A percentile compares a stretch with the other conserved stretches of the same genome.
phyloP scores from a whole-genome alignment of 768 basidiomycete genomes.

The Rhodocollybia butyracea region DNA sequence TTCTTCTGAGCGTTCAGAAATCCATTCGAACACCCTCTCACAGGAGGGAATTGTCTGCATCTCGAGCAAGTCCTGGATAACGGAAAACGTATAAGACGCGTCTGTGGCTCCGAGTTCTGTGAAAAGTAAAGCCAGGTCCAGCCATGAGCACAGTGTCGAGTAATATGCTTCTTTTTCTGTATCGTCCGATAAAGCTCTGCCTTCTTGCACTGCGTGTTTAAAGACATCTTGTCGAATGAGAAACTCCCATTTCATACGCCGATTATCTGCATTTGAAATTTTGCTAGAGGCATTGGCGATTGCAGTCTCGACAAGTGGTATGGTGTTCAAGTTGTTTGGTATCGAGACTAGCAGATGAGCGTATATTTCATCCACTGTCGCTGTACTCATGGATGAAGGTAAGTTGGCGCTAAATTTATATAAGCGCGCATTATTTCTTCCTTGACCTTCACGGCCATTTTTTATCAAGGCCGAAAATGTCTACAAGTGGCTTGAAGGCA shows the following conservation, averaged over 20 bases:
- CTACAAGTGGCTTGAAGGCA: conserved; percentile 89
- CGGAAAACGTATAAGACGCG: conserved; percentile 71
- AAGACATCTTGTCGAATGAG: conserved; percentile 70
- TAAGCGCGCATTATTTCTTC: too few species aligned
- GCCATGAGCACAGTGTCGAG: conserved; percentile 49
- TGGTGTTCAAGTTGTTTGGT: too few species aligned
- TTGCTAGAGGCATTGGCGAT: too few species aligned
- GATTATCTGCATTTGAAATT: conserved; percentile 48
- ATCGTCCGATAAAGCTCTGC: conserved; percentile 40
- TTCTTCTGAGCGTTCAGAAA: conserved; percentile 21
- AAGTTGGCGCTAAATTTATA: too few species aligned
- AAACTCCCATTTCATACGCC: conserved; percentile 74
- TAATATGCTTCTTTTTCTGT: conserved; percentile 50
- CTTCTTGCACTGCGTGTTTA: conserved; percentile 68
- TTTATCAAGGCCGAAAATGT: too few species aligned
- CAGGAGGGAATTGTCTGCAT: conserved; percentile 83
- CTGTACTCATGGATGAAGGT: too few species aligned
- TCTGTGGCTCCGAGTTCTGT: conserved; percentile 78
- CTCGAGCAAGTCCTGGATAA: conserved; percentile 82
- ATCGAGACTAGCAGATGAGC: too few species aligned
- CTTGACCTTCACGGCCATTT: too few species aligned
- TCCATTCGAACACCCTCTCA: conserved; percentile 86
- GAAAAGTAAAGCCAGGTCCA: conserved; percentile 75
- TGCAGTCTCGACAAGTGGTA: too few species aligned
- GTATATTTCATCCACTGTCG: too few species aligned